Conservation (phyloP, 2,329 filamentous ascomycete species). For the Cladosporium velox region DNA sequence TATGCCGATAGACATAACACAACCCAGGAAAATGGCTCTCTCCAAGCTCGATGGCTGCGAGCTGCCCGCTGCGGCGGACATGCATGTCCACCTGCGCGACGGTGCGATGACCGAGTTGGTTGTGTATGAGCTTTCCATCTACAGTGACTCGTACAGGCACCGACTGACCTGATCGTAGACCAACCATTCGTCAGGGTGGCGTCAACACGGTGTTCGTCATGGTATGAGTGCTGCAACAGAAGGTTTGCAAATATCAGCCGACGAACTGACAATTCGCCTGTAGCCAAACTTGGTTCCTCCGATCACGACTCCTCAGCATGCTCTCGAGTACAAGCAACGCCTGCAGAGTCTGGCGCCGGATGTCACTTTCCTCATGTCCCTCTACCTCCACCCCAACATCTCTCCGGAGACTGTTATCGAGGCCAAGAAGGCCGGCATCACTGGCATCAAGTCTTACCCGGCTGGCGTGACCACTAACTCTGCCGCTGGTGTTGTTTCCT, state of each 20-base stretch:
- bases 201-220: conserved; percentile 58
- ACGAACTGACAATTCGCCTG: not conserved
- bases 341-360: conserved; percentile 50
- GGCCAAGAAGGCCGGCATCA: conserved; percentile 71
- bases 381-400: conserved; percentile 53
- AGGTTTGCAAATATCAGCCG: not conserved
- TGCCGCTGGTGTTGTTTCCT: conserved; percentile 67
- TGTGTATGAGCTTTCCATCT: conserved; percentile 28
- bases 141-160: not conserved
- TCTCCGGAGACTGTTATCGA: conserved; percentile 62
- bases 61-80: conserved; percentile 52
- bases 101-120: conserved; percentile 55
- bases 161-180: conserved; percentile 33
- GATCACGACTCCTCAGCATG: conserved; percentile 51
- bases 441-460: conserved; percentile 71
- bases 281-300: conserved; percentile 55
- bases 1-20: conserved; percentile 10
- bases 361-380: conserved; percentile 54
- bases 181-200: conserved; percentile 53
- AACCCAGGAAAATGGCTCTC: conserved; percentile 30
- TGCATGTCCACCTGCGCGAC: conserved; percentile 55
- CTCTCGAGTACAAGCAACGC: conserved; percentile 48
- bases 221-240: conserved; percentile 39
- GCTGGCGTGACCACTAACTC: conserved; percentile 62
- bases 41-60: conserved; percentile 47